Percentiles rank a stretch among this genome's conserved stretches.
Conservation (phyloP, 805 yeast species). For the Wickerhamiella allomyrinae region DNA sequence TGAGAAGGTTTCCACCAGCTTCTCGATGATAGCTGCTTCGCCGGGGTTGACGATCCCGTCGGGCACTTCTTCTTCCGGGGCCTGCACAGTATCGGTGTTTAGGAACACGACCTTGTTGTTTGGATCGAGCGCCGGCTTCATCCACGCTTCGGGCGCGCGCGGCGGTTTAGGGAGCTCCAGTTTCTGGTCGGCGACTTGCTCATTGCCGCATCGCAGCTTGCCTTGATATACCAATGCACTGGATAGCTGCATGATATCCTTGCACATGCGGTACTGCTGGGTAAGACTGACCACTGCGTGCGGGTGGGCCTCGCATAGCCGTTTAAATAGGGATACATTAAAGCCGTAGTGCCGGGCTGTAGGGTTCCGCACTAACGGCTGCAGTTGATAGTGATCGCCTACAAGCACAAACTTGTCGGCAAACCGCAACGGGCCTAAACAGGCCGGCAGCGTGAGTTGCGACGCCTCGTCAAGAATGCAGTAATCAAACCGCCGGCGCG, state of each 20-base stretch:
- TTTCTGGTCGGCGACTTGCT: slow-evolving; percentile 42
- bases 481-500: slow-evolving; percentile 58
- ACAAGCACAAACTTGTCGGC: slow-evolving; percentile 74
- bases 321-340: slow-evolving; percentile 61
- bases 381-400: slow-evolving; percentile 92
- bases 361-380: slow-evolving; percentile 67
- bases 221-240: slow-evolving; percentile 69
- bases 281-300: slow-evolving; percentile 60
- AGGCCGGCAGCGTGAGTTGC: slow-evolving; percentile 81
- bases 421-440: slow-evolving; percentile 72
- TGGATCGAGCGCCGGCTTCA: slow-evolving; percentile 33
- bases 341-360: slow-evolving; percentile 53
- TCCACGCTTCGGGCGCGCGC: slow-evolving; percentile 1
- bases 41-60: slow-evolving; percentile 60
- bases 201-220: slow-evolving; percentile 62
- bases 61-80: slow-evolving; percentile 38
- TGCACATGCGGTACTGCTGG: slow-evolving; percentile 84
- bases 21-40: slow-evolving; percentile 32
- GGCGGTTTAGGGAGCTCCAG: slow-evolving; percentile 35
- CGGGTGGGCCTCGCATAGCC: slow-evolving; percentile 60
- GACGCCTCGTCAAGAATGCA: slow-evolving; percentile 96
- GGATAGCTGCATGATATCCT: slow-evolving; percentile 71
- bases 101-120: slow-evolving; percentile 53
- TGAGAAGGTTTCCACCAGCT: slow-evolving; percentile 29
- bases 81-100: slow-evolving; percentile 50